phyloP scores from a whole-genome alignment of 805 yeast genomes.

The Sugiyamaella floridensis region DNA sequence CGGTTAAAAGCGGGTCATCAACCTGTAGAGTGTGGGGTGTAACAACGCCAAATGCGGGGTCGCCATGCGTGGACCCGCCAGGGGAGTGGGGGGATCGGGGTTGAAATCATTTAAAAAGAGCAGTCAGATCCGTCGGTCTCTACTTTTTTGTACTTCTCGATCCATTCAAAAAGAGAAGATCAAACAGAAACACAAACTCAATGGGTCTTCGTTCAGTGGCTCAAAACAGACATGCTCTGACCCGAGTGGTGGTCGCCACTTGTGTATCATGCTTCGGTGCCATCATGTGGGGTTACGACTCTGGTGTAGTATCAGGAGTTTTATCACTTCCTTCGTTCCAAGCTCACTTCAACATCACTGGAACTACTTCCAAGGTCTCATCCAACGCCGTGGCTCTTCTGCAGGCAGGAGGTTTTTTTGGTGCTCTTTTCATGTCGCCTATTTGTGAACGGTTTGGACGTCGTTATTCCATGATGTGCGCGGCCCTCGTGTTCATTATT shows the following conservation, averaged over 20 bases:
- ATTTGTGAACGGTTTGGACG: conserved; percentile 10
- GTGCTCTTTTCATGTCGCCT: conserved; percentile 14
- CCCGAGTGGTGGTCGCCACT: conserved; percentile 9
- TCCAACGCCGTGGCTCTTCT: conserved; percentile 13
- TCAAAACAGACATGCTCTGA: conserved; percentile 6
- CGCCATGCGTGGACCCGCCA: neutral
- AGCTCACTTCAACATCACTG: conserved; percentile 6
- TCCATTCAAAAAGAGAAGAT: no score
- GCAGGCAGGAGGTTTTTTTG: conserved; percentile 19
- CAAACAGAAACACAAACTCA: neutral
- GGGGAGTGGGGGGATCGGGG: no score
- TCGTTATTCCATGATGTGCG: conserved; percentile 37
- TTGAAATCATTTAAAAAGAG: neutral
- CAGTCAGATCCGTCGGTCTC: no score
- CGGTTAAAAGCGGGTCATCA: neutral
- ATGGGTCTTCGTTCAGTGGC: neutral
- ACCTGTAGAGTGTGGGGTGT: neutral
- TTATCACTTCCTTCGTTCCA: conserved; percentile 9
- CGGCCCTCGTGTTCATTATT: conserved; percentile 35
- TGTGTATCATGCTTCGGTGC: conserved; percentile 14
- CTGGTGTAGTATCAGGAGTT: conserved; percentile 12
- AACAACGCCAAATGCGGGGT: neutral
- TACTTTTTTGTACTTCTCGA: no score
- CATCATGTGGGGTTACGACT: conserved; percentile 16
- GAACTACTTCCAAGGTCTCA: conserved; percentile 3